Conservation (phyloP, 257 asterid genomes). For the Euphrasia confusa region DNA sequence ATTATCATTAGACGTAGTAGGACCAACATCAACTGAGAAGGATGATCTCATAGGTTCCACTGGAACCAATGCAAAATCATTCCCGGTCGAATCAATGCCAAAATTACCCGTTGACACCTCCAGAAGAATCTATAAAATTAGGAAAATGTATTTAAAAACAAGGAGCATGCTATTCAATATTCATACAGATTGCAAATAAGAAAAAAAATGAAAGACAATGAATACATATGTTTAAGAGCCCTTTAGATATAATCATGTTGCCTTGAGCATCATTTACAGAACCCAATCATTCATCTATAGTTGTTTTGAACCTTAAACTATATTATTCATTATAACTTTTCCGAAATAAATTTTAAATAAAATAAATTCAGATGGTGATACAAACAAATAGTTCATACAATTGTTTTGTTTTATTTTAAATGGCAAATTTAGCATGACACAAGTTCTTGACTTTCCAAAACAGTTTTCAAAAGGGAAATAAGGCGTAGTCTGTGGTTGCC, state of each 20-base stretch:
- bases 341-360: too few species aligned
- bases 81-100: conserved; percentile 78
- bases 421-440: too few species aligned
- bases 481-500: not conserved
- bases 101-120: conserved; percentile 58
- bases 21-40: conserved; percentile 87
- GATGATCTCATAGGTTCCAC: conserved; percentile 72
- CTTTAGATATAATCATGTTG: too few species aligned
- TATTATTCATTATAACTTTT: too few species aligned
- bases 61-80: conserved; percentile 73
- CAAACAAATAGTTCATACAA: too few species aligned
- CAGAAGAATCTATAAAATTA: conserved; percentile 65
- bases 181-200: not conserved
- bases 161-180: not conserved
- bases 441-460: not conserved
- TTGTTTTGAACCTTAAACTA: too few species aligned
- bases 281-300: too few species aligned
- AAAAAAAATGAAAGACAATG: conserved; percentile 1
- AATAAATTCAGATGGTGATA: too few species aligned
- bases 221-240: not conserved
- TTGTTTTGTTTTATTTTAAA: too few species aligned
- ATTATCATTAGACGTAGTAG: conserved; percentile 72
- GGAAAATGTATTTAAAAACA: conserved; percentile 9
- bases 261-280: too few species aligned
- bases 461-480: not conserved